These are phyloP conservation scores for Aspergillus vadensis DNA, from an alignment of 2,329 filamentous ascomycete genomes.

Conservation along the genomic window DNA sequence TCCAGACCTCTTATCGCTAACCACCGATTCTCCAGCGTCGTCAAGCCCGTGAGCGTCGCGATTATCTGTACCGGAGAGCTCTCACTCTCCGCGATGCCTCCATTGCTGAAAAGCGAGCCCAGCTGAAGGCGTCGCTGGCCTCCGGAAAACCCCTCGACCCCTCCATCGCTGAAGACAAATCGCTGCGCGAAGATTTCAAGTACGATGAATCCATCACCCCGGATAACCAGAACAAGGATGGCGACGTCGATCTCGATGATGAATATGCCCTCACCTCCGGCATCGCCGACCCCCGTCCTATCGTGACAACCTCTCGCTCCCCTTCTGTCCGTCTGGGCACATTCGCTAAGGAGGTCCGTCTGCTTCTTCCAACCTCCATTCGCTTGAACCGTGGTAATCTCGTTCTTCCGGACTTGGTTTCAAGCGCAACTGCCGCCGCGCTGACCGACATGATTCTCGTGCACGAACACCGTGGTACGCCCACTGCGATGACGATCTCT, in stretches of 20 bases:
- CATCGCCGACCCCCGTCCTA: slow-evolving; percentile 81
- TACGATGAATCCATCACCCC: slow-evolving; percentile 84
- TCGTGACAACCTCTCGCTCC: slow-evolving; percentile 88
- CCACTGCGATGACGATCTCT: slow-evolving; percentile 82
- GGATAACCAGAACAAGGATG: slow-evolving; percentile 69
- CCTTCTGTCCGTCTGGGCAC: slow-evolving; percentile 81
- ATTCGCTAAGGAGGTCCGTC: slow-evolving; percentile 88
- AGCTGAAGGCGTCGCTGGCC: slow-evolving; percentile 81
- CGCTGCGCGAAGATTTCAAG: slow-evolving; percentile 82
- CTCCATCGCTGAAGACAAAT: slow-evolving; percentile 81
- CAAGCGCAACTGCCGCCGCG: slow-evolving; percentile 76
- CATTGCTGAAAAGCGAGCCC: slow-evolving; percentile 85
- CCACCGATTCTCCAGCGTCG: slow-evolving; percentile 52
- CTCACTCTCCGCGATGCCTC: slow-evolving; percentile 87
- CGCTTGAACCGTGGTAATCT: slow-evolving; percentile 89
- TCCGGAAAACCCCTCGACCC: slow-evolving; percentile 84
- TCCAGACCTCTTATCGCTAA: too few relatives aligned
- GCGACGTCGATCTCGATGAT: slow-evolving; percentile 80
- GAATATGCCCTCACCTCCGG: slow-evolving; percentile 92
- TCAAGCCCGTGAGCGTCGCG: slow-evolving; percentile 76
- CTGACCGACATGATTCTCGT: slow-evolving; percentile 83
- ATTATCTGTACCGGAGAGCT: slow-evolving; percentile 89
- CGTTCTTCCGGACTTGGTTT: slow-evolving; percentile 80
- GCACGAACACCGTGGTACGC: slow-evolving; percentile 90
- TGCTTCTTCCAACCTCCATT: slow-evolving; percentile 81